Base-by-base conservation (phyloP, 176 grass and related monocot genomes). In the Metroxylon sagu region DNA sequence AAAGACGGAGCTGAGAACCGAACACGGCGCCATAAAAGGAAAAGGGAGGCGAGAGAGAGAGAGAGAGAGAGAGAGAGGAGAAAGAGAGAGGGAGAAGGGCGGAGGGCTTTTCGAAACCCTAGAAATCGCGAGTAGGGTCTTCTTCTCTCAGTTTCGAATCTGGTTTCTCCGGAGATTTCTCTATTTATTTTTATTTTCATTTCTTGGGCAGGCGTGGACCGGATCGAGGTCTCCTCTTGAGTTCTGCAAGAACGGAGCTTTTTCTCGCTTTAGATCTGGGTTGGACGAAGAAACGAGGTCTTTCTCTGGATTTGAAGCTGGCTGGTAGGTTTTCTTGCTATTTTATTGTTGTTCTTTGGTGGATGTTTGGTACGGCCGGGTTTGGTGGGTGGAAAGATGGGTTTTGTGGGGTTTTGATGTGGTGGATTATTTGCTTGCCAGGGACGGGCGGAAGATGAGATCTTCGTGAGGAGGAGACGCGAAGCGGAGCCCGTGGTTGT, bases 91-190 rank as follows among this genome's bases (percentile, higher is more conserved):
- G 19, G 55, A 49, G 14, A 5, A 12, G 5, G 49, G 16, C 16
- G 25, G 26, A 43, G 66, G 12, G 31, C 56, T 56, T 25, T 43
- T 43, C 35, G 56, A 60, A 71, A 71, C 68, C 68, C 68, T 71
- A 71, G 56, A 57, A 71, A 48, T 48, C 27, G 25, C 15, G 29
- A 23, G 68, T 16, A 59, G 43, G 29, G 39, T 25, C 39, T 14
- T 31, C 35, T 49, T 50, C 56, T 65, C 62, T 49, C 0, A 17
- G 15, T 5, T 17, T 52, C 62, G 48, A 52, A 65, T 65, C 62
- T 15, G 19, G 16, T n/a, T 16, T 25, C 15, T 16, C 3, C 3
- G 25, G 1, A n/a, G 21, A 60, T 60, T 18, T 60, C 39, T 10
- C 54, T 28, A 29, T 19, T 23, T 23, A 23, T 23, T 23, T 19